Evolutionary conservation across 1,284 basidiomycete species (phyloP).

Genomic region (Ustilago esculenta): DNA sequence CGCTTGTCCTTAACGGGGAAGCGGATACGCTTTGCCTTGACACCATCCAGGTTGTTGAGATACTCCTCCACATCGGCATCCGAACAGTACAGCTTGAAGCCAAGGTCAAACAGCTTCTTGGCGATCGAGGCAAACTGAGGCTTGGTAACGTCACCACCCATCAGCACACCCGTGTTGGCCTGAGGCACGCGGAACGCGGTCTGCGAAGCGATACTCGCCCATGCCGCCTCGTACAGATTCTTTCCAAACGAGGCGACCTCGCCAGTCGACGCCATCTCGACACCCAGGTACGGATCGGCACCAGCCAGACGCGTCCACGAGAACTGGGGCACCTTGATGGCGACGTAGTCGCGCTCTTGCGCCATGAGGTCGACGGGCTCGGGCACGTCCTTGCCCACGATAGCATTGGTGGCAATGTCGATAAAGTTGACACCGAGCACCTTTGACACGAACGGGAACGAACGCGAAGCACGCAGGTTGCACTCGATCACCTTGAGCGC

Average conservation of each 20-base stretch:
- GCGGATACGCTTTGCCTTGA: conserved; percentile 82
- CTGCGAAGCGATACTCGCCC: conserved; percentile 86
- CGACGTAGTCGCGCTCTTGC: conserved; percentile 87
- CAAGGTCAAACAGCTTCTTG: conserved; percentile 72
- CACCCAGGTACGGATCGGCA: conserved; percentile 95
- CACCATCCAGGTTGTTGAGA: conserved; percentile 73
- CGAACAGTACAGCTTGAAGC: conserved; percentile 92
- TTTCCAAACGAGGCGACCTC: conserved; percentile 97
- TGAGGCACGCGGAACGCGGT: conserved; percentile 89
- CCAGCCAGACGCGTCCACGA: conserved; percentile 93
- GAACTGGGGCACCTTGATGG: conserved; percentile 98
- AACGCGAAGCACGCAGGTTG: conserved; percentile 95
- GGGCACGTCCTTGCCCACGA: conserved; percentile 87
- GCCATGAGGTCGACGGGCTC: conserved; percentile 94
- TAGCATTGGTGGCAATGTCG: conserved; percentile 90
- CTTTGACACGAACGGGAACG: conserved; percentile 99
- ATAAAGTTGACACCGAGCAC: conserved; percentile 97
- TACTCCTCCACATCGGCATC: conserved; percentile 82
- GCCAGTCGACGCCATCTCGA: conserved; percentile 98
- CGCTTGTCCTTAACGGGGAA: conserved; percentile 98
- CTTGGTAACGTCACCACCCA: conserved; percentile 84
- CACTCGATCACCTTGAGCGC: conserved; percentile 98
- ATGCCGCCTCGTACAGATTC: conserved; percentile 95
- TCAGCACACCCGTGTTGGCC: conserved; percentile 80
- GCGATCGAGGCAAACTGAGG: conserved; percentile 85